Evolutionary conservation across 805 yeast genomes (phyloP).

Genomic region (Vanderwaltozyma yarrowii): DNA sequence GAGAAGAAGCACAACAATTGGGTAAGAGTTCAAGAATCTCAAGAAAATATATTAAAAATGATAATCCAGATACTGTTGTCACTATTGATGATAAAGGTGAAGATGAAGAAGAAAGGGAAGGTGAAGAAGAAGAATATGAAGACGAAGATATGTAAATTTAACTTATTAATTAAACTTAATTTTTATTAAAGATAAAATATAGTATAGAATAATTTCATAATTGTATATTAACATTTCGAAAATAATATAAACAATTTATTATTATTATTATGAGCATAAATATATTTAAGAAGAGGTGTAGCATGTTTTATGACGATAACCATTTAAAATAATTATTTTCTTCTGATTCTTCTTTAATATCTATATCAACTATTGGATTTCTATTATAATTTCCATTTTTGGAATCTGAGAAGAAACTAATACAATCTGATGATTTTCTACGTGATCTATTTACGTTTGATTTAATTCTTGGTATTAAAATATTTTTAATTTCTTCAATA

Average conservation of each 20-base stretch:
- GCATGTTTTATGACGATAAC: conserved; percentile 4
- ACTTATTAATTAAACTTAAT: background rate
- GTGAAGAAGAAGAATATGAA: conserved; percentile 29
- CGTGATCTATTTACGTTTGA: conserved; percentile 12
- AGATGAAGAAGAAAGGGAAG: conserved; percentile 51
- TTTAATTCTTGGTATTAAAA: conserved; percentile 9
- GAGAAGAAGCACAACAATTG: conserved; percentile 40
- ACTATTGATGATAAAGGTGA: conserved; percentile 56
- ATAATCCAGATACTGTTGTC: conserved; percentile 44
- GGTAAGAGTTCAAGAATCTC: conserved; percentile 68
- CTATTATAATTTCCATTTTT: conserved; percentile 18
- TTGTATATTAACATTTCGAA: too few relatives aligned
- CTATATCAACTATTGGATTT: conserved; percentile 13
- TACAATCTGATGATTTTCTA: conserved; percentile 19
- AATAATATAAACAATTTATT: too few relatives aligned
- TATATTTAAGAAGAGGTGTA: background rate
- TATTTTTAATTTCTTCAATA: background rate
- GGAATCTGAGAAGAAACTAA: conserved; percentile 20
- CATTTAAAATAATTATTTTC: conserved; percentile 14
- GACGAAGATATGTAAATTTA: conserved; percentile 2
- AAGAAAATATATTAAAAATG: conserved; percentile 50
- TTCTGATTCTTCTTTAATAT: conserved; percentile 15
- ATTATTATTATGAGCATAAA: too few relatives aligned
- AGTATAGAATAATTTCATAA: background rate
- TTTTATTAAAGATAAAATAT: background rate